Percentiles rank a stretch among this genome's conserved stretches.
phyloP scores from a whole-genome alignment of 169 alveolate species.

The Eimeria necatrix region DNA sequence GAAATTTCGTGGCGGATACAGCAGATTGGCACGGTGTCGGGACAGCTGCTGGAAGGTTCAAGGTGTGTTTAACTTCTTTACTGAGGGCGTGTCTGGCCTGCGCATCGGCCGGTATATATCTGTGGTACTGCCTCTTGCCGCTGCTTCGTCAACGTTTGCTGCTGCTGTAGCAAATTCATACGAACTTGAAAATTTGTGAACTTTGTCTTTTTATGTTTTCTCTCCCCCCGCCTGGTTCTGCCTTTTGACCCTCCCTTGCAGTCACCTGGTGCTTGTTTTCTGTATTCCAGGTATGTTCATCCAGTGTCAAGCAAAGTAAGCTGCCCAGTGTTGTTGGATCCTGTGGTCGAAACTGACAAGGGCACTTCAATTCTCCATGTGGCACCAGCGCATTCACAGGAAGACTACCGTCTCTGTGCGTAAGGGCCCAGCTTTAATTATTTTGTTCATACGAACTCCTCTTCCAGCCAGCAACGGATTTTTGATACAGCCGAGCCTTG shows the following conservation, averaged over 20 bases:
- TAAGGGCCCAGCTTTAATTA: not conserved
- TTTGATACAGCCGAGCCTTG: not conserved
- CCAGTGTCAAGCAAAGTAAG: constrained; percentile 65
- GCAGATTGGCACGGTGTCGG: constrained; percentile 58
- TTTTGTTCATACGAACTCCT: not conserved
- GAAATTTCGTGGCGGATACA: constrained; percentile 26
- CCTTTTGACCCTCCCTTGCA: not conserved
- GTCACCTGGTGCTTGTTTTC: not conserved
- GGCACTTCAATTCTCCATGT: constrained; percentile 79
- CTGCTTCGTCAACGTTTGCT: not conserved
- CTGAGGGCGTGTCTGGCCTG: not conserved
- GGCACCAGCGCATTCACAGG: constrained; percentile 81
- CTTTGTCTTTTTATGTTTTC: not conserved
- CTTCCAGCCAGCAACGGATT: not conserved
- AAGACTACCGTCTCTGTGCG: constrained; percentile 77
- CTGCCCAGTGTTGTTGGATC: constrained; percentile 67
- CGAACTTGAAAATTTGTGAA: no score
- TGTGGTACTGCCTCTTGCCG: not conserved
- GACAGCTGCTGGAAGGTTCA: constrained; percentile 8
- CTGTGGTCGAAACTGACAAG: constrained; percentile 13
- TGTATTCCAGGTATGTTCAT: constrained; percentile 36
- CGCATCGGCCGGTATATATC: not conserved
- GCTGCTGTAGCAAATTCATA: not conserved
- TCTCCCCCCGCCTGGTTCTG: not conserved
- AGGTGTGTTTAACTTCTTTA: not conserved